Percentiles rank a stretch among this genome's conserved stretches.
phyloP scores from a whole-genome alignment of 78 protist species.

The Speleostelium caveatum region DNA sequence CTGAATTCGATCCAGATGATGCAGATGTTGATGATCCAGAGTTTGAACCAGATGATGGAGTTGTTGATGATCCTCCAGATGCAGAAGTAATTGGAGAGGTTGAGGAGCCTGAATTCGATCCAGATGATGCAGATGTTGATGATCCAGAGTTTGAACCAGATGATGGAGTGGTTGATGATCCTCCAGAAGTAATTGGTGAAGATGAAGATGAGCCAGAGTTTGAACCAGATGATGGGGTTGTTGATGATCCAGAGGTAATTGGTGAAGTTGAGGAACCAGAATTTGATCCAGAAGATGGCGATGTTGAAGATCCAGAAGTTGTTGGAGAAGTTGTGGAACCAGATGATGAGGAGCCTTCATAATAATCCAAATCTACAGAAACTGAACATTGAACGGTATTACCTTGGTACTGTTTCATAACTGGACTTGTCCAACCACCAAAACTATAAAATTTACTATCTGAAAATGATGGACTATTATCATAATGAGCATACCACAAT shows the following conservation, averaged over 20 bases:
- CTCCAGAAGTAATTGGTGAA: not conserved
- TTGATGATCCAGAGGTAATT: not conserved
- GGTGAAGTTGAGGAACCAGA: not conserved
- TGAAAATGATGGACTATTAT: constrained; percentile 19
- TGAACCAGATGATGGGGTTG: not conserved
- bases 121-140: not conserved
- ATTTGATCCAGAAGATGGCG: not conserved
- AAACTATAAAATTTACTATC: constrained; percentile 5
- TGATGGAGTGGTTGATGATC: not conserved
- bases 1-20: not conserved
- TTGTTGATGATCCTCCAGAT: not conserved
- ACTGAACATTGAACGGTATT: constrained; percentile 21
- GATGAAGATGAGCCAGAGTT: not conserved
- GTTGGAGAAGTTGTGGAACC: not conserved
- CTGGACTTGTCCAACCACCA: constrained; percentile 56
- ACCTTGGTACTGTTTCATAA: constrained; percentile 43
- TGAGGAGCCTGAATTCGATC: not conserved
- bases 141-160: not conserved
- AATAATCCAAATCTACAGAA: constrained; percentile 31
- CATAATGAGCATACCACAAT: constrained; percentile 73
- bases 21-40: not conserved
- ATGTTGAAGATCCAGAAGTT: not conserved
- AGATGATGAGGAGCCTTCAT: not conserved
- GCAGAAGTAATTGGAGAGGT: not conserved
- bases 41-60: not conserved